Conservation (phyloP, 225 moss, liverwort and hornwort genomes). For the Polytrichum formosum region DNA sequence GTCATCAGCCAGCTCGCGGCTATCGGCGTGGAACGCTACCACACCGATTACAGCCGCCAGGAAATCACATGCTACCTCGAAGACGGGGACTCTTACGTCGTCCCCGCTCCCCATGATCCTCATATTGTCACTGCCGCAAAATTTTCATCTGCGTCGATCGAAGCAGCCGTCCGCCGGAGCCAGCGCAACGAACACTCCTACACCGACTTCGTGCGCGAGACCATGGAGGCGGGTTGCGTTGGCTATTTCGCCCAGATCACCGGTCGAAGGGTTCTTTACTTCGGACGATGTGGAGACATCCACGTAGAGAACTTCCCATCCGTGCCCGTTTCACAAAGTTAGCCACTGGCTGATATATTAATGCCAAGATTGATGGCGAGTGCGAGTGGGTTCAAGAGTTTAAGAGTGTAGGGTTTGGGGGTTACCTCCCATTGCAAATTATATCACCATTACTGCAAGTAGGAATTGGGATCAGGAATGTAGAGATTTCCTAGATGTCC, state of each 20-base stretch:
- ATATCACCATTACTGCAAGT: too few relatives aligned
- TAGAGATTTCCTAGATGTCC: too few relatives aligned
- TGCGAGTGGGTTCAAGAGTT: too few relatives aligned
- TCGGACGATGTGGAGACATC: not conserved
- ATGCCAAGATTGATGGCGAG: too few relatives aligned
- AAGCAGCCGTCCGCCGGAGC: slow-evolving; percentile 5
- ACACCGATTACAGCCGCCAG: slow-evolving; percentile 1
- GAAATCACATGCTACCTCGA: not conserved
- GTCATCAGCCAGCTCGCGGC: not conserved
- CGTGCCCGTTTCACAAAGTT: not conserved
- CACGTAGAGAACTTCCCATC: slow-evolving; percentile 3
- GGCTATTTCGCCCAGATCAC: slow-evolving; percentile 3
- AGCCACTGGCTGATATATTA: not conserved
- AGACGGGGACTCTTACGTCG: slow-evolving; percentile 1
- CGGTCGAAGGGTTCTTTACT: not conserved
- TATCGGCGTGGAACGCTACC: slow-evolving; percentile 2
- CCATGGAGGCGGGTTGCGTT: slow-evolving; percentile 1
- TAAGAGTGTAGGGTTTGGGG: too few relatives aligned
- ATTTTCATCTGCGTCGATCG: not conserved
- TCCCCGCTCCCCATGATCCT: not conserved
- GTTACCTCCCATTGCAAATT: too few relatives aligned
- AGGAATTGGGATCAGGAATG: too few relatives aligned
- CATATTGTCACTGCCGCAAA: not conserved
- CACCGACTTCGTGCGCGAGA: slow-evolving; percentile 1
- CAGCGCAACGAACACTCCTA: slow-evolving; percentile 4